Base-by-base conservation (phyloP, 495 filamentous ascomycete genomes). In the Penicillium desertorum region DNA sequence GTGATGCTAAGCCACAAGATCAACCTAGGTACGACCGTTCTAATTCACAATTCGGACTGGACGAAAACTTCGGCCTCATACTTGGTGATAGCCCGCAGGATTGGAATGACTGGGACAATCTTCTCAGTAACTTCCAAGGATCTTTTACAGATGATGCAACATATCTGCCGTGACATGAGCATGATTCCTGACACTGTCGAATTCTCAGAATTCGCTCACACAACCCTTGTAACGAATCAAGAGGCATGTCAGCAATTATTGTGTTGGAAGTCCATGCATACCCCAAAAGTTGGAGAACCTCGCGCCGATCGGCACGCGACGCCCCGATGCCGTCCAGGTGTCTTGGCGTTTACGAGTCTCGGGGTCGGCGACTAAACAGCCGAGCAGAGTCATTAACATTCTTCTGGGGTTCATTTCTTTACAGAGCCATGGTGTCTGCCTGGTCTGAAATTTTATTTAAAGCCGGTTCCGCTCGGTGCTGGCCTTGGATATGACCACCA, bases 61-160 rank as follows among this genome's bases (percentile, higher is more conserved):
- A 45, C 7, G 57, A 51, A 16, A 43, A 58, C 25, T 36, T 64
- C 11, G 59, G 66, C 7, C 62, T 65, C 29, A 11, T 62, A 1
- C 42, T 63, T 19, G 47, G 45, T 10, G 61, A 67, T 19, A 69
- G 68, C 30, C 65, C 68, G 2, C 58, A 70, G 60, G 61, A 73
- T 49, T 76, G 73, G 73, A 57, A 55, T 44, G 62, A 74, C 42
- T 73, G 73, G 71, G 70, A 73, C 42, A 58, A 65, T 22, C 60
- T 76, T 5, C 51, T 74, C 27, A 67, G 63, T 37, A 61, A 71
- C 16, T 74, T 72, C 23, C 65, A 68, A 20, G 59, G 50, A 47
- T 64, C 63, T 4, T 37, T 66, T n/a, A 17, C 59, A 32, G 63
- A 69, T 44, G 66, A 66, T 47, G 55, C 55, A 23, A 56, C 34